Conservation (phyloP, 1,284 basidiomycete genomes). For the Puccinia horiana region DNA sequence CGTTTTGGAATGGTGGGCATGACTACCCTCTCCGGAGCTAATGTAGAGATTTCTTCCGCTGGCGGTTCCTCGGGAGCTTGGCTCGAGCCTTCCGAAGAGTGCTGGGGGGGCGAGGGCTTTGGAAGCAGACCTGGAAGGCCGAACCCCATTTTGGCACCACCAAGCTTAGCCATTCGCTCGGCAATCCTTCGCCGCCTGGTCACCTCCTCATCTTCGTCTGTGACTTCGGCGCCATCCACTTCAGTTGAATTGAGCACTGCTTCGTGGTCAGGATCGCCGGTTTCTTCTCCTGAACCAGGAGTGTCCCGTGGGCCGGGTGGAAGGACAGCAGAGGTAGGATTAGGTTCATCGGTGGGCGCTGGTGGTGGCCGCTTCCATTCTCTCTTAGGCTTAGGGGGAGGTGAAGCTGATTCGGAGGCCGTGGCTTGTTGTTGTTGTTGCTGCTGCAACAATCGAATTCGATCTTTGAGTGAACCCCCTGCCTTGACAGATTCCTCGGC, state of each 20-base stretch:
- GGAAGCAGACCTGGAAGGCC: conserved; percentile 39
- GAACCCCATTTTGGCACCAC: conserved; percentile 49
- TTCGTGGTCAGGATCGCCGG: not conserved
- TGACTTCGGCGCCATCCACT: conserved; percentile 18
- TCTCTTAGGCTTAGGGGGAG: conserved; percentile 44
- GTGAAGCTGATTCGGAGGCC: conserved; percentile 14
- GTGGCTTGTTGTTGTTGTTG: conserved; percentile 39
- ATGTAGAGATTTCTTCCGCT: conserved; percentile 7
- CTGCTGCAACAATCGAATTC: conserved; percentile 43
- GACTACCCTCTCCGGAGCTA: conserved; percentile 41
- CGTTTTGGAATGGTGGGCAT: conserved; percentile 43
- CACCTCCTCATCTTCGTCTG: conserved; percentile 39
- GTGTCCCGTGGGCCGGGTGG: conserved; percentile 4
- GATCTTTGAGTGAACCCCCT: conserved; percentile 48
- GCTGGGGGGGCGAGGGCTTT: conserved; percentile 18
- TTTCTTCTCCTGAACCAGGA: not conserved
- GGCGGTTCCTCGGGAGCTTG: not conserved
- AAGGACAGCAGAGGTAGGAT: not conserved
- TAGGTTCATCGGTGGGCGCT: conserved; percentile 21
- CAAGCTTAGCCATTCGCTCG: conserved; percentile 47
- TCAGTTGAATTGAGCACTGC: not conserved
- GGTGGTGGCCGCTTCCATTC: conserved; percentile 47
- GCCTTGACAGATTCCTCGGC: conserved; percentile 48
- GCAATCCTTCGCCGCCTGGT: conserved; percentile 42
- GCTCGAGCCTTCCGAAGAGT: conserved; percentile 2